Evolutionary conservation across 257 asterid species (phyloP).

Genomic region (Penstemon eatonii): DNA sequence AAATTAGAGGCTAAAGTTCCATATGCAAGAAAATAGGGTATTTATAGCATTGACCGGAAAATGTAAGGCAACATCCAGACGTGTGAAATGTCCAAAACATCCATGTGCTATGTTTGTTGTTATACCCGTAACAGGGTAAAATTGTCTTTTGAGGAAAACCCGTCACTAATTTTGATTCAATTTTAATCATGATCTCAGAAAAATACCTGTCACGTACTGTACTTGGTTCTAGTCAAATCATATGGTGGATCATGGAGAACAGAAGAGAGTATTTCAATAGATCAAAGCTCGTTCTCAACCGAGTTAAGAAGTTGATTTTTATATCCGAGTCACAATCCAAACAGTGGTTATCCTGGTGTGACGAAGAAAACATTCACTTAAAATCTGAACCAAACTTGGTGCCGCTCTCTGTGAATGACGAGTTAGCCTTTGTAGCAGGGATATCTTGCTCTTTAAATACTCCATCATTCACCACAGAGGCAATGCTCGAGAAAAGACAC

Average conservation of each 20-base stretch:
- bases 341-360: constrained; percentile 92
- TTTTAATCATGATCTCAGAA: constrained; percentile 50
- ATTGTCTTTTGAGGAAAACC: too few relatives aligned
- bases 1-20: too few relatives aligned
- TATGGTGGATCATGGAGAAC: constrained; percentile 99
- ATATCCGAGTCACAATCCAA: constrained; percentile 80
- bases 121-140: too few relatives aligned
- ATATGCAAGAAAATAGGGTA: too few relatives aligned
- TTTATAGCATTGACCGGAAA: too few relatives aligned
- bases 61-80: too few relatives aligned
- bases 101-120: too few relatives aligned
- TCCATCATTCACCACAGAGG: constrained; percentile 69
- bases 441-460: constrained; percentile 72
- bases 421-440: constrained; percentile 92
- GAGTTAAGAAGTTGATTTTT: constrained; percentile 81
- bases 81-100: too few relatives aligned
- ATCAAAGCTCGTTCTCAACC: constrained; percentile 73
- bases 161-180: too few relatives aligned
- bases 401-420: constrained; percentile 93
- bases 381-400: constrained; percentile 73
- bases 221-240: constrained; percentile 84
- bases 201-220: constrained; percentile 77
- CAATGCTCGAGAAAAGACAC: constrained; percentile 71
- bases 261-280: constrained; percentile 84
- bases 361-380: constrained; percentile 74